phyloP scores from a whole-genome alignment of 805 yeast species.

The Diddensiella santjacobensis region DNA sequence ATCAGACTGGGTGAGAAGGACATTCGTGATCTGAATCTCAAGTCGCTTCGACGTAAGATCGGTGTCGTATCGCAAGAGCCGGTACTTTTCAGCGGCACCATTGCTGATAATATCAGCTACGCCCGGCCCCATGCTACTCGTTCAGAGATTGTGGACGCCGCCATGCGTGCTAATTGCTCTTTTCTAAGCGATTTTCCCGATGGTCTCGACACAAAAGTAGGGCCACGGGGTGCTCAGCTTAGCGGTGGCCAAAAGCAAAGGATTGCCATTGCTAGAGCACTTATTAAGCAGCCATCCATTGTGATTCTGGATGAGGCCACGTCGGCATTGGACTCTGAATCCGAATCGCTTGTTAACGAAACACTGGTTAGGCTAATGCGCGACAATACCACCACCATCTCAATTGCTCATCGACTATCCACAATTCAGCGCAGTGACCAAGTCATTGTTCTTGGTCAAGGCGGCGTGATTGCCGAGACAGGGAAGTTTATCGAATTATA shows the following conservation, averaged over 20 bases:
- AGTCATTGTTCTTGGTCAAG: conserved; percentile 70
- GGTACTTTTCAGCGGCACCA: conserved; percentile 77
- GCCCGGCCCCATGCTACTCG: conserved; percentile 60
- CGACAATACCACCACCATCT: conserved; percentile 63
- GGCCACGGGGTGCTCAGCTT: conserved; percentile 81
- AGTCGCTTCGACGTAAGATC: conserved; percentile 64
- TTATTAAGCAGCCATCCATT: conserved; percentile 73
- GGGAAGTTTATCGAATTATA: conserved; percentile 57
- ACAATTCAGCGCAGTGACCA: conserved; percentile 81
- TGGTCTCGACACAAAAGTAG: conserved; percentile 76
- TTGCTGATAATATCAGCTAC: conserved; percentile 77
- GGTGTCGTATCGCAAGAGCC: conserved; percentile 97
- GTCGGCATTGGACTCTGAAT: conserved; percentile 84
- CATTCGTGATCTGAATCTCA: conserved; percentile 61
- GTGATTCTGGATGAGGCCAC: conserved; percentile 91
- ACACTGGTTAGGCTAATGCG: conserved; percentile 56
- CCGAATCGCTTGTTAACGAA: conserved; percentile 78
- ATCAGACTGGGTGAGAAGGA: conserved; percentile 63
- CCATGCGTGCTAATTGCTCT: conserved; percentile 70
- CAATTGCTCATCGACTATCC: conserved; percentile 87
- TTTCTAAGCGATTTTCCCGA: conserved; percentile 77
- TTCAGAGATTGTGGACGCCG: conserved; percentile 55
- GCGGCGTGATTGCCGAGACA: conserved; percentile 72
- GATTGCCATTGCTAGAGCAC: conserved; percentile 84
- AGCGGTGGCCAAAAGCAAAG: conserved; percentile 96